These are phyloP conservation scores for Sclerotinia borealis DNA, from an alignment of 2,329 filamentous ascomycete species.

Conservation along the genomic window DNA sequence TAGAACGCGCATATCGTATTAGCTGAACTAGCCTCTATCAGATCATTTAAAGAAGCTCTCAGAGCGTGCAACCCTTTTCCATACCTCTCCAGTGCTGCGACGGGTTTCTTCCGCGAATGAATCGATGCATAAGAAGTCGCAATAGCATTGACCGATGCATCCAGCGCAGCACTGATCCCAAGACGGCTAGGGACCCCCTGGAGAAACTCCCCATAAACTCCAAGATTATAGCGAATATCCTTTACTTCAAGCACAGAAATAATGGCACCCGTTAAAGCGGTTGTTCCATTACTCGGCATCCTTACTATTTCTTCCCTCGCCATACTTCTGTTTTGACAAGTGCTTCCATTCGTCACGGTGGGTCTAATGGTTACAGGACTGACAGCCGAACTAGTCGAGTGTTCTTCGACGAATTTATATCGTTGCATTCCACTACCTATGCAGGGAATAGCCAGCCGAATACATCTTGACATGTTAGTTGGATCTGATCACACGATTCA, in stretches of 20 bases:
- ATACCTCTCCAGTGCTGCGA: background rate
- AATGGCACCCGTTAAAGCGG: background rate
- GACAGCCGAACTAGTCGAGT: background rate
- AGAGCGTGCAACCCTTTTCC: background rate
- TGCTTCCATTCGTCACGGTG: background rate
- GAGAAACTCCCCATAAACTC: background rate
- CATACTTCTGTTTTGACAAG: background rate
- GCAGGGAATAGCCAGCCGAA: background rate
- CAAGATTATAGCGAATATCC: background rate
- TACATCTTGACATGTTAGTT: background rate
- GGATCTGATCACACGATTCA: background rate
- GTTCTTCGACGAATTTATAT: background rate
- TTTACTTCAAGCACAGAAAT: background rate
- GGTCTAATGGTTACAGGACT: background rate
- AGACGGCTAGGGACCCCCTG: background rate
- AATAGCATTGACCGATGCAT: background rate
- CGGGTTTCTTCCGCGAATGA: background rate
- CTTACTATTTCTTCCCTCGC: background rate
- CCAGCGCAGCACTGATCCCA: background rate
- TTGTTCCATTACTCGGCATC: background rate
- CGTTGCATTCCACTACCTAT: background rate
- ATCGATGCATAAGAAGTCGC: background rate
- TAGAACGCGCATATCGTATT: constrained; percentile 10
- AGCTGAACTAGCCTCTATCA: background rate
- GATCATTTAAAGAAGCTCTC: background rate